phyloP scores from a whole-genome alignment of 169 alveolate genomes.

The Perkinsus olseni region DNA sequence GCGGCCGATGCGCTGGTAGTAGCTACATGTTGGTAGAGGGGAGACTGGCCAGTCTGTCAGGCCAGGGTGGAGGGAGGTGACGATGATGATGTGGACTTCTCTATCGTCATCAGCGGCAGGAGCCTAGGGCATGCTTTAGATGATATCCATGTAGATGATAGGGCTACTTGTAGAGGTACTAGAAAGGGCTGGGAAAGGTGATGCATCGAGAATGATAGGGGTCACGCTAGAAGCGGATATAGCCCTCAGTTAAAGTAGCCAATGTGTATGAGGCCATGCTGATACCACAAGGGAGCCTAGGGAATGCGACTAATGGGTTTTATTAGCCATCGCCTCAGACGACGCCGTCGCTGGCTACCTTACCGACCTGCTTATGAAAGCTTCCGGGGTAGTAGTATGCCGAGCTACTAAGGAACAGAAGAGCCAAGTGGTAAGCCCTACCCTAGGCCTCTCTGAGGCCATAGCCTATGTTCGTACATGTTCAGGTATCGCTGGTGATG shows the following conservation, averaged over 20 bases:
- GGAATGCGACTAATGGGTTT: no score
- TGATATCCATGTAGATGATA: not conserved
- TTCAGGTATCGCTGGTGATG: constrained; percentile 55
- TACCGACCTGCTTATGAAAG: not conserved
- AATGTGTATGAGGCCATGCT: no score
- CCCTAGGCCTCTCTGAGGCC: no score
- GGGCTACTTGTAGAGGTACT: not conserved
- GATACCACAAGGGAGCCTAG: no score
- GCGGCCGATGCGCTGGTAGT: not conserved
- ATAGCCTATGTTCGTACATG: no score
- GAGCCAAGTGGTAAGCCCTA: constrained; percentile 57
- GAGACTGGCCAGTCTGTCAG: not conserved
- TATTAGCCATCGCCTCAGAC: not conserved
- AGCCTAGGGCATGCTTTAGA: not conserved
- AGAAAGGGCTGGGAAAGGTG: no score
- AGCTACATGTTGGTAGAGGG: not conserved
- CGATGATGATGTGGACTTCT: not conserved
- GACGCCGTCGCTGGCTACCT: not conserved
- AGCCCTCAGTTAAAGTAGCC: no score
- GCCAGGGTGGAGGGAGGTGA: not conserved
- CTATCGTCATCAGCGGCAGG: not conserved
- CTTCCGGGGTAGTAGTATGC: constrained; percentile 26
- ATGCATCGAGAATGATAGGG: no score
- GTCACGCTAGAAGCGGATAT: no score
- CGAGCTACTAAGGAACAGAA: constrained; percentile 74